Percentiles rank a stretch among this genome's conserved stretches.
phyloP scores from a whole-genome alignment of 1,284 basidiomycete genomes.

The Xerocomus cyaneibrunnescens region DNA sequence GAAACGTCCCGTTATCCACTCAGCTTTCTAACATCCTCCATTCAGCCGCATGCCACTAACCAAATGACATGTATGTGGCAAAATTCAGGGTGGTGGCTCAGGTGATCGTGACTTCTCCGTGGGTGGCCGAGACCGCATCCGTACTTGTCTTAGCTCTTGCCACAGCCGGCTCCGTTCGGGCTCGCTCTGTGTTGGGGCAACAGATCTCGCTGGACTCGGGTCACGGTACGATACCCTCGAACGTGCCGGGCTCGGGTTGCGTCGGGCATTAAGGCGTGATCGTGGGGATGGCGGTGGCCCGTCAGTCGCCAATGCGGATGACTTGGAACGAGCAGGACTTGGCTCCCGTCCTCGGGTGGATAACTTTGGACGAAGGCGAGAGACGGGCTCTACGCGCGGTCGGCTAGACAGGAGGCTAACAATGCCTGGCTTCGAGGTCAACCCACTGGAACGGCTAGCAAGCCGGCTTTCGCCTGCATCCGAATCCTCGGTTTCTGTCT shows the following conservation, averaged over 20 bases:
- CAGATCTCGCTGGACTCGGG: slow-evolving; percentile 33
- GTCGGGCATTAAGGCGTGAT: slow-evolving; percentile 24
- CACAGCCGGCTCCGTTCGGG: slow-evolving; percentile 51
- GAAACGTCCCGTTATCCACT: slow-evolving; percentile 29
- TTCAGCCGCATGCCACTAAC: slow-evolving; percentile 15
- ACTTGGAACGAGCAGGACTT: slow-evolving; percentile 43
- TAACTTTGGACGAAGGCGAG: slow-evolving; percentile 30
- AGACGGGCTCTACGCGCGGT: slow-evolving; percentile 32
- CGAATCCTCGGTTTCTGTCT: slow-evolving; percentile 33
- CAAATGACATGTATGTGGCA: slow-evolving; percentile 14
- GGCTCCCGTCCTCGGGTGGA: slow-evolving; percentile 36
- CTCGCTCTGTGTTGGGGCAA: slow-evolving; percentile 27
- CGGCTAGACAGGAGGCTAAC: slow-evolving; percentile 43
- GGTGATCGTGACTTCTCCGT: slow-evolving; percentile 41
- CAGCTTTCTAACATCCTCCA: slow-evolving; percentile 26
- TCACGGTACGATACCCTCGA: slow-evolving; percentile 33
- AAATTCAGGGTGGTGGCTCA: slow-evolving; percentile 40
- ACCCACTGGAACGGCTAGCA: slow-evolving; percentile 25
- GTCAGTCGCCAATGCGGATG: slow-evolving; percentile 28
- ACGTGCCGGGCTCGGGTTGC: slow-evolving; percentile 31
- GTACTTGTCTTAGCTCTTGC: slow-evolving; percentile 57
- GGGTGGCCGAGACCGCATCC: slow-evolving; percentile 45
- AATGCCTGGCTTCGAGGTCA: slow-evolving; percentile 35
- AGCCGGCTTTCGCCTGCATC: slow-evolving; percentile 29
- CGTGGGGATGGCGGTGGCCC: slow-evolving; percentile 34